These are phyloP conservation scores for Penicillium crystallinum DNA, from an alignment of 495 filamentous ascomycete species.

Conservation along the genomic window DNA sequence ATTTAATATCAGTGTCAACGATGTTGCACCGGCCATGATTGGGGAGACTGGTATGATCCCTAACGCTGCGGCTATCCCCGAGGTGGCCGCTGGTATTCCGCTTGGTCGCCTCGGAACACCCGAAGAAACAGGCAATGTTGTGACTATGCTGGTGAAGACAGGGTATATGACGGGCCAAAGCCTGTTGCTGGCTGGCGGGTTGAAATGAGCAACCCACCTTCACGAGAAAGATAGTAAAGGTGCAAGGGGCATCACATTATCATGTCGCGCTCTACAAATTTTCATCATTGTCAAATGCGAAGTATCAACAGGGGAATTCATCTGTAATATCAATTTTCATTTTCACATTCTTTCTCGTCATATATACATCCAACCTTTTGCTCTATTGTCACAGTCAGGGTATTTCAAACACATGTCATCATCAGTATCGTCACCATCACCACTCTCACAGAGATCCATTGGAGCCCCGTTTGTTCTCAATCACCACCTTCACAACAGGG, in stretches of 20 bases:
- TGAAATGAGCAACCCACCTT: conserved; percentile 33
- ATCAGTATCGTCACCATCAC: conserved; percentile 7
- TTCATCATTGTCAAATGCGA: not conserved
- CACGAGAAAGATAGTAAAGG: not conserved
- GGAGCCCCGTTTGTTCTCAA: conserved; percentile 42
- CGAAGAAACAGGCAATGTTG: conserved; percentile 62
- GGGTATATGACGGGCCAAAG: conserved; percentile 67
- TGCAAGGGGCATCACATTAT: not conserved
- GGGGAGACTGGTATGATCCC: conserved; percentile 64
- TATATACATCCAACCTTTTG: not conserved
- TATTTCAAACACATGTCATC: conserved; percentile 19
- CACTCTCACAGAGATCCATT: conserved; percentile 5
- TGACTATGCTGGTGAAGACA: conserved; percentile 61
- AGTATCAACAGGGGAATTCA: not conserved
- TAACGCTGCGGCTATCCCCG: conserved; percentile 48
- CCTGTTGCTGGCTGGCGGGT: conserved; percentile 52
- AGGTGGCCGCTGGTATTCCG: conserved; percentile 53
- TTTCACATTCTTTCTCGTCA: not conserved
- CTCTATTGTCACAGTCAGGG: conserved; percentile 15
- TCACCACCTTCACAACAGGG: conserved; percentile 80
- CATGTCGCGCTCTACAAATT: not conserved
- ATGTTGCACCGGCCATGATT: conserved; percentile 72
- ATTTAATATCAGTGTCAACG: conserved; percentile 67
- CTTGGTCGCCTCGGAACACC: conserved; percentile 59
- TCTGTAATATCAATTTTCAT: not conserved